These are phyloP conservation scores for Ananas comosus DNA, from an alignment of 176 grass and related monocot genomes.

Conservation along the genomic window DNA sequence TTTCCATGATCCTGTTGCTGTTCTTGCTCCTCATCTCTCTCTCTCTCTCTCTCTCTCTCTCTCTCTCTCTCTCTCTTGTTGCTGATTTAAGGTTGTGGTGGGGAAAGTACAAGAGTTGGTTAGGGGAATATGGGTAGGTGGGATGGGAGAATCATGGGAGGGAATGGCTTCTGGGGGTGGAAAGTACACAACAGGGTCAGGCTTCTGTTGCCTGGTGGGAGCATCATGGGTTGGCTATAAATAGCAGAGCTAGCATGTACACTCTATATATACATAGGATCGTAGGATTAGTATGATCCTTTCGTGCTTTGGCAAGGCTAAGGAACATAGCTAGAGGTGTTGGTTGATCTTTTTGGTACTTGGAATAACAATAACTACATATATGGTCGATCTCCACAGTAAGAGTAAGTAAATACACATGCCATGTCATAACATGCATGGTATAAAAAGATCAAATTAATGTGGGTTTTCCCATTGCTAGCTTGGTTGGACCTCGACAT, in stretches of 20 bases:
- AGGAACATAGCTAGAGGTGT: conserved; percentile 9
- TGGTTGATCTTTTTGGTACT: conserved; percentile 74
- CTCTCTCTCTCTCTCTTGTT: conserved; percentile 15
- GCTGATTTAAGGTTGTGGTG: conserved; percentile 6
- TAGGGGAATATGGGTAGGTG: background rate
- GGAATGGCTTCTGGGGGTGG: conserved; percentile 33
- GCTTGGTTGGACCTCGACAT: too few relatives aligned
- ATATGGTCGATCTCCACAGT: background rate
- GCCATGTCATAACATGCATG: background rate
- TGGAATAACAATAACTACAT: conserved; percentile 28
- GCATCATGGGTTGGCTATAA: conserved; percentile 15
- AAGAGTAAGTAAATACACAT: background rate
- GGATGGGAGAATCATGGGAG: conserved; percentile 19
- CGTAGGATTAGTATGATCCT: conserved; percentile 43
- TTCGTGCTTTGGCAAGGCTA: conserved; percentile 20
- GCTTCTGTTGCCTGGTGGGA: background rate
- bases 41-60: conserved; percentile 40
- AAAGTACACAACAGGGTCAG: conserved; percentile 30
- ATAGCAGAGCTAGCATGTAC: background rate
- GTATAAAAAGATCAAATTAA: background rate
- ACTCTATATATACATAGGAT: background rate
- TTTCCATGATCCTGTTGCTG: conserved; percentile 2
- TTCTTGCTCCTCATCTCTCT: conserved; percentile 24
- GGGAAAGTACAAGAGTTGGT: conserved; percentile 25
- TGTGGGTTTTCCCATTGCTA: background rate